These are phyloP conservation scores for Pisolithus microcarpus DNA, from an alignment of 768 basidiomycete species.

Conservation along the genomic window DNA sequence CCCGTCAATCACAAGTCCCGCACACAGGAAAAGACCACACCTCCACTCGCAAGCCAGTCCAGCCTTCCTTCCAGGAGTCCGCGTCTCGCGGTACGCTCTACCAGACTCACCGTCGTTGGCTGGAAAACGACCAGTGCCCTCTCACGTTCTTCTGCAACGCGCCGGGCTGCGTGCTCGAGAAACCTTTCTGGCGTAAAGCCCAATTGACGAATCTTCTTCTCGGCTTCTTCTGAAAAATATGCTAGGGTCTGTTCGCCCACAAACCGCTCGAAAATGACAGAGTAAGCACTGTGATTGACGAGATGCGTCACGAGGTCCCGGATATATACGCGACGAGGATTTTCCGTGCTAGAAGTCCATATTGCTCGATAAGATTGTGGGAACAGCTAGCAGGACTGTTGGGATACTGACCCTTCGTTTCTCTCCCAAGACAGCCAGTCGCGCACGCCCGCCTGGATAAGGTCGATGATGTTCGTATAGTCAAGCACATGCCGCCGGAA, in stretches of 20 bases:
- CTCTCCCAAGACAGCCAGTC: conserved; percentile 55
- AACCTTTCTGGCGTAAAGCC: conserved; percentile 40
- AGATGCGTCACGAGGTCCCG: conserved; percentile 51
- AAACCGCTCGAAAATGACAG: conserved; percentile 45
- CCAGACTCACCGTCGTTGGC: conserved; percentile 38
- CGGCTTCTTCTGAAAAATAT: conserved; percentile 52
- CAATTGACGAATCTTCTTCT: conserved; percentile 27
- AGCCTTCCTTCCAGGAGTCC: conserved; percentile 41
- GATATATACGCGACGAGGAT: conserved; percentile 37
- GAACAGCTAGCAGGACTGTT: neutral
- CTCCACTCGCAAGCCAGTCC: conserved; percentile 38
- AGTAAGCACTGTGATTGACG: conserved; percentile 49
- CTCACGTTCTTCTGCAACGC: conserved; percentile 51
- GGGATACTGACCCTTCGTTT: conserved; percentile 25
- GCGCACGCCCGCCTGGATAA: conserved; percentile 38
- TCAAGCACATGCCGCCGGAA: no score
- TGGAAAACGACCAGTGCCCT: conserved; percentile 44
- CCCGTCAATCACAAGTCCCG: conserved; percentile 15
- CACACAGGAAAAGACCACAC: conserved; percentile 28
- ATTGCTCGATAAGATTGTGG: neutral
- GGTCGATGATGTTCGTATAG: conserved; percentile 35
- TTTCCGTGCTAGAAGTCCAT: conserved; percentile 26
- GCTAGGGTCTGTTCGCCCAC: conserved; percentile 43
- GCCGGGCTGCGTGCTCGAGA: conserved; percentile 39
- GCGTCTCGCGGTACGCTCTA: conserved; percentile 48